Conservation (phyloP, 345 rosid species). For the Rhizophora apiculata region DNA sequence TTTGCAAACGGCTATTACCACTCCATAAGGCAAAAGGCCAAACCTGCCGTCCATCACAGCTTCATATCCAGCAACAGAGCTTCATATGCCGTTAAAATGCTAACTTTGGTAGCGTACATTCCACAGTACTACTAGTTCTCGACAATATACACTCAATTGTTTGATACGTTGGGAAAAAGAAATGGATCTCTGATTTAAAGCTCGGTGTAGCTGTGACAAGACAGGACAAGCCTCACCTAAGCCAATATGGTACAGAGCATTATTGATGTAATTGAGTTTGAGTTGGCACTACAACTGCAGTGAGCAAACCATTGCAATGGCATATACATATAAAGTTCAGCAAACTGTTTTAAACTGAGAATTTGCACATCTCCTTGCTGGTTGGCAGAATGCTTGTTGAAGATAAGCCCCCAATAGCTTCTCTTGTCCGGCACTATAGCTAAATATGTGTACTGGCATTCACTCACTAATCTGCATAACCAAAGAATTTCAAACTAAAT, state of each 20-base stretch:
- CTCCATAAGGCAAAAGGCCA: too few relatives aligned
- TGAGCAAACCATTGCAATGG: conserved; percentile 3
- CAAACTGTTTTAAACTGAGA: not conserved
- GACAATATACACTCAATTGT: conserved; percentile 15
- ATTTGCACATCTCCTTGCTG: not conserved
- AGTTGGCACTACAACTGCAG: conserved; percentile 6
- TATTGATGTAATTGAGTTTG: conserved; percentile 4
- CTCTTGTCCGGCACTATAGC: conserved; percentile 1
- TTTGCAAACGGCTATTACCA: too few relatives aligned
- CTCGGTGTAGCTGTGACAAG: not conserved
- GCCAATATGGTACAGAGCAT: conserved; percentile 2
- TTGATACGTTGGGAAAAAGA: not conserved
- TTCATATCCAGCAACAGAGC: not conserved
- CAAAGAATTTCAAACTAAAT: not conserved
- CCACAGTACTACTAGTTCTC: conserved; percentile 8
- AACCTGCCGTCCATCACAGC: too few relatives aligned
- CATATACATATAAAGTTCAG: not conserved
- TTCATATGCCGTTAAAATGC: not conserved
- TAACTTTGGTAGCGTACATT: not conserved
- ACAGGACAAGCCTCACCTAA: not conserved
- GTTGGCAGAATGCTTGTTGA: not conserved
- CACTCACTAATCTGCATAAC: conserved; percentile 50
- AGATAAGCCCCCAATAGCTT: not conserved
- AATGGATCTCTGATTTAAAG: not conserved
- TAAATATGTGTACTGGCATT: conserved; percentile 11